Evolutionary conservation across 2,329 filamentous ascomycete genomes (phyloP).

Genomic region (Coniochaeta sp.): DNA sequence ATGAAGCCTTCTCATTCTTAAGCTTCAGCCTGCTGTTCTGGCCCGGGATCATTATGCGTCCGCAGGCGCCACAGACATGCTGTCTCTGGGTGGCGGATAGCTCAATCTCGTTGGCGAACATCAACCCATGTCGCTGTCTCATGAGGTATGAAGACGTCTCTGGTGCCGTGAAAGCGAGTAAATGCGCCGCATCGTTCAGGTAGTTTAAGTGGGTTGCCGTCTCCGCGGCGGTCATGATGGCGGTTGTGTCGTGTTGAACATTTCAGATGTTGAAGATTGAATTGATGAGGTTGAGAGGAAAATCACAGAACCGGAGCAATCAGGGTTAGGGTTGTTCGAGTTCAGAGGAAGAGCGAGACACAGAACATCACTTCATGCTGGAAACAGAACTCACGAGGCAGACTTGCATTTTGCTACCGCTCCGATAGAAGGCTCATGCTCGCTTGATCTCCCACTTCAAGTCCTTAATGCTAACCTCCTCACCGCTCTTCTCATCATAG

Average conservation of each 20-base stretch:
- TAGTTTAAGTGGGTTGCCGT: constrained; percentile 29
- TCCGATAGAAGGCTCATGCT: constrained; percentile 33
- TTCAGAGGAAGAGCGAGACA: not conserved
- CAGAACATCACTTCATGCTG: not conserved
- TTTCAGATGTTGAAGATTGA: constrained; percentile 5
- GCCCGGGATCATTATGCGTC: constrained; percentile 51
- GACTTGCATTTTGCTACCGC: not conserved
- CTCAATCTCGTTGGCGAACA: constrained; percentile 37
- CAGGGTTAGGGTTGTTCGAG: not conserved
- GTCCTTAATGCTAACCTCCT: constrained; percentile 89
- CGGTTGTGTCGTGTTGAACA: constrained; percentile 4
- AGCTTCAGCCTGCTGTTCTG: constrained; percentile 34
- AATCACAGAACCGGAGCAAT: not conserved
- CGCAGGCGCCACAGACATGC: constrained; percentile 52
- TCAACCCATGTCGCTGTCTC: constrained; percentile 41
- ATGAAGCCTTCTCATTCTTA: constrained; percentile 32
- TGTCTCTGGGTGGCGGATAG: constrained; percentile 43
- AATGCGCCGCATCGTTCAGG: constrained; percentile 53
- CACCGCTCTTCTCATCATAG: constrained; percentile 88
- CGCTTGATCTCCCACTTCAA: constrained; percentile 79
- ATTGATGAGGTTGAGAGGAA: constrained; percentile 1
- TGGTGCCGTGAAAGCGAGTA: constrained; percentile 44
- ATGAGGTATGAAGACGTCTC: constrained; percentile 54
- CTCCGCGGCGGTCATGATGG: constrained; percentile 10
- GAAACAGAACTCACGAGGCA: not conserved